phyloP scores from a whole-genome alignment of 2,329 filamentous ascomycete species.

The Dothistroma pini region DNA sequence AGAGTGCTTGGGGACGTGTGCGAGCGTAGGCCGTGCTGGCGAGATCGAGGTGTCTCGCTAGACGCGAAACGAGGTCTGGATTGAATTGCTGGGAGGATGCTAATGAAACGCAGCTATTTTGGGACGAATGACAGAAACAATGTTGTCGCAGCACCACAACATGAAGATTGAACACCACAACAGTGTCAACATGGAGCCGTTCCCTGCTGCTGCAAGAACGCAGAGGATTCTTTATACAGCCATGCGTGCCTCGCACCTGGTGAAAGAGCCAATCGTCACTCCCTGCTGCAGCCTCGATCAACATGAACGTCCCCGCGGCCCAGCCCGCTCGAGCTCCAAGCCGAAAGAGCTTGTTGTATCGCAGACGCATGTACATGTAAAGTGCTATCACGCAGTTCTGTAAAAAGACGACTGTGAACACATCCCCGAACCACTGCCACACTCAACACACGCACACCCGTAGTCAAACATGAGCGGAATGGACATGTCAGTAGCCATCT shows the following conservation, averaged over 20 bases:
- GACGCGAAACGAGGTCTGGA: neutral
- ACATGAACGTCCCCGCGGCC: neutral
- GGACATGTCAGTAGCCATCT: conserved; percentile 28
- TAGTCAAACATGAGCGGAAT: conserved; percentile 30
- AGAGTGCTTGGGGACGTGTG: neutral
- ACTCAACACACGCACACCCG: neutral
- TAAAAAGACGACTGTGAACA: conserved; percentile 5
- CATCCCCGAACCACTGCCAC: neutral
- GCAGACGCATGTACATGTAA: neutral
- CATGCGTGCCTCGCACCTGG: neutral
- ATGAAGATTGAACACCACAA: neutral
- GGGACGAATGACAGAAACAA: neutral
- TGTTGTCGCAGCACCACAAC: neutral
- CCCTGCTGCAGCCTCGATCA: neutral
- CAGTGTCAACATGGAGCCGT: neutral
- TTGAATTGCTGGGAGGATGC: neutral
- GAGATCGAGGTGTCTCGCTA: neutral
- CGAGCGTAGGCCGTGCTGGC: neutral
- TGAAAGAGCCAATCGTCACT: neutral
- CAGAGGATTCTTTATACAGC: neutral
- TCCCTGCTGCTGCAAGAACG: neutral
- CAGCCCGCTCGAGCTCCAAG: neutral
- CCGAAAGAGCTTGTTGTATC: neutral
- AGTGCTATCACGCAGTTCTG: neutral
- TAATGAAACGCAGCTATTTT: neutral